phyloP scores from a whole-genome alignment of 805 yeast species.

The Starmerella sirachaensis region DNA sequence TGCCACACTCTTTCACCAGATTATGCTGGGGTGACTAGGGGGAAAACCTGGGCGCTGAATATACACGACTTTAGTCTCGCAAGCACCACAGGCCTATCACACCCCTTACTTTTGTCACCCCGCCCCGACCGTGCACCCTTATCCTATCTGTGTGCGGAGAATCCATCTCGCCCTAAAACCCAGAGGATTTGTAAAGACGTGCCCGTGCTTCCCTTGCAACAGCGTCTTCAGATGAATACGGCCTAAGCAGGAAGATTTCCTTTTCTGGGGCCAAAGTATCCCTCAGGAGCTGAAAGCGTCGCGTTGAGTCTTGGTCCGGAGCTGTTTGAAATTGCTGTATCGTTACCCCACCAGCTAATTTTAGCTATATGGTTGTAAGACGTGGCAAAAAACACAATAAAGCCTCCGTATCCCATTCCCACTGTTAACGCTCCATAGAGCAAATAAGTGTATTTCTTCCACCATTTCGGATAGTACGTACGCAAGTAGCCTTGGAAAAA shows the following conservation, averaged over 20 bases:
- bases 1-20: too few relatives aligned
- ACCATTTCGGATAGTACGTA: slow-evolving; percentile 36
- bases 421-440: slow-evolving; percentile 38
- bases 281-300: slow-evolving; percentile 20
- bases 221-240: too few relatives aligned
- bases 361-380: slow-evolving; percentile 36
- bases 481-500: slow-evolving; percentile 36
- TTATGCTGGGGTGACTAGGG: too few relatives aligned
- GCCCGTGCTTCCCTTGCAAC: too few relatives aligned
- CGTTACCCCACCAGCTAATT: slow-evolving; percentile 56
- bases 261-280: slow-evolving; percentile 27
- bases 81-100: too few relatives aligned
- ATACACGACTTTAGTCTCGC: too few relatives aligned
- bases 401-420: slow-evolving; percentile 40
- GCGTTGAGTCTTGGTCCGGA: neutral
- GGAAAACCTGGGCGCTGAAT: too few relatives aligned
- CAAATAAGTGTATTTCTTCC: slow-evolving; percentile 42
- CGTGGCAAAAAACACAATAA: slow-evolving; percentile 35
- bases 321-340: slow-evolving; percentile 2
- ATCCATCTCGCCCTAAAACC: too few relatives aligned
- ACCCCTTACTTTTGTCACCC: too few relatives aligned
- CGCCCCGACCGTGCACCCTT: too few relatives aligned
- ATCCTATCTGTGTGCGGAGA: too few relatives aligned
- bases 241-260: slow-evolving; percentile 21
- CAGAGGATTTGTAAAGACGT: too few relatives aligned